These are phyloP conservation scores for Cercospora nicotianae DNA, from an alignment of 2,329 filamentous ascomycete species.

Conservation along the genomic window DNA sequence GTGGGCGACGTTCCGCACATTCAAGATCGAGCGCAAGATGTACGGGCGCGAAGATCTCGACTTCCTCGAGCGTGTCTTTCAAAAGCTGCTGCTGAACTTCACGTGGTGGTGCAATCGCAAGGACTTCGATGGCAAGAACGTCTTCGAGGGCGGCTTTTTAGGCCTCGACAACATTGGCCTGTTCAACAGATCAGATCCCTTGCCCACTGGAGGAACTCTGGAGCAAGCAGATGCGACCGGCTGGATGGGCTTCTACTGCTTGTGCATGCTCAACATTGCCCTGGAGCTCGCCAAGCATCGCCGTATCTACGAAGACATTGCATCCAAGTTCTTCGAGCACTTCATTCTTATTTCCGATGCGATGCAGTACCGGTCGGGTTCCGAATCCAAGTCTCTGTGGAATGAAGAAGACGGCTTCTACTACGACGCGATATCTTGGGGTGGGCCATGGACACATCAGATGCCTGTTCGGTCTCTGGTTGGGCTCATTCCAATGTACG, in stretches of 20 bases:
- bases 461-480: conserved; percentile 89
- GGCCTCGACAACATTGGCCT: conserved; percentile 96
- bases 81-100: conserved; percentile 93
- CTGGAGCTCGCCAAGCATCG: conserved; percentile 94
- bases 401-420: conserved; percentile 97
- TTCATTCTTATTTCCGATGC: conserved; percentile 98
- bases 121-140: conserved; percentile 90
- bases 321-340: conserved; percentile 98
- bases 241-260: conserved; percentile 98
- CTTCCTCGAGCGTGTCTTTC: conserved; percentile 93
- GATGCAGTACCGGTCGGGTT: conserved; percentile 72
- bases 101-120: conserved; percentile 99
- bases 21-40: conserved; percentile 98
- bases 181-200: conserved; percentile 93
- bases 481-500: conserved; percentile 89
- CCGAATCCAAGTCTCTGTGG: conserved; percentile 82
- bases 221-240: conserved; percentile 97
- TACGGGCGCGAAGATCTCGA: conserved; percentile 93
- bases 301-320: conserved; percentile 92
- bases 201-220: conserved; percentile 88
- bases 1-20: conserved; percentile 91
- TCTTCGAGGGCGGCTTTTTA: conserved; percentile 94
- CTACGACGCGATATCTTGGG: conserved; percentile 97
- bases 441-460: conserved; percentile 89
- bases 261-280: conserved; percentile 96